Percentiles rank a stretch among this genome's conserved stretches.
These are phyloP conservation scores for Cucurbita argyrosperma DNA, from an alignment of 306 rosid species.

Conservation along the genomic window DNA sequence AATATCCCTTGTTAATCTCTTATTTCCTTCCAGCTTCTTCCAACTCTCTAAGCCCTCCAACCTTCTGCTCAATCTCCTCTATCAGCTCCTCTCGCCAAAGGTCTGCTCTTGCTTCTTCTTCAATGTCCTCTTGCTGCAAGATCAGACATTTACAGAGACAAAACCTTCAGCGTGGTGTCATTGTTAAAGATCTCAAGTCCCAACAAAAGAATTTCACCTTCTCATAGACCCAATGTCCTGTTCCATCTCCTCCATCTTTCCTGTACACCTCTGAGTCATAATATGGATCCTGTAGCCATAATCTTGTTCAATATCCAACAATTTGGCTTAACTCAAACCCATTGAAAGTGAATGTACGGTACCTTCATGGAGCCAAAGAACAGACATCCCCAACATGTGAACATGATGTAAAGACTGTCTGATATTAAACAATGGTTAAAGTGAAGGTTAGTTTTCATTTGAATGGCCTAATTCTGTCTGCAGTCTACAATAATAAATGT, in stretches of 20 bases:
- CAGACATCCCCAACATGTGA: slow-evolving; percentile 85
- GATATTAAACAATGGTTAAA: background rate
- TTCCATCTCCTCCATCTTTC: slow-evolving; percentile 85
- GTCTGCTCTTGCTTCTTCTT: slow-evolving; percentile 65
- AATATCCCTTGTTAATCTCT: background rate
- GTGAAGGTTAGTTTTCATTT: background rate
- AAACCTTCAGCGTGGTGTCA: background rate
- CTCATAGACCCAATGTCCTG: slow-evolving; percentile 80
- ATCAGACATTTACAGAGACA: background rate
- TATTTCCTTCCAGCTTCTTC: slow-evolving; percentile 66
- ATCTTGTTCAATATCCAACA: background rate
- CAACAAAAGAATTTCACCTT: slow-evolving; percentile 32
- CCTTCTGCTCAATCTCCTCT: slow-evolving; percentile 81
- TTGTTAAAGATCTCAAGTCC: background rate
- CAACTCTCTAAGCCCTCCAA: slow-evolving; percentile 61
- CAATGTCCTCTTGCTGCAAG: slow-evolving; percentile 68
- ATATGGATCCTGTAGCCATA: slow-evolving; percentile 58
- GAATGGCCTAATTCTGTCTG: background rate
- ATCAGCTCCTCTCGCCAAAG: slow-evolving; percentile 72
- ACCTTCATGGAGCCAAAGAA: slow-evolving; percentile 92
- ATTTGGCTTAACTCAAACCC: background rate
- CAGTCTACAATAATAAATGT: background rate
- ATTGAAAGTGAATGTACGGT: background rate
- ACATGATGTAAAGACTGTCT: slow-evolving; percentile 45
- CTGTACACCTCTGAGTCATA: slow-evolving; percentile 71